Base-by-base conservation (phyloP, 495 filamentous ascomycete species). In the Hypoxylon lenormandii region DNA sequence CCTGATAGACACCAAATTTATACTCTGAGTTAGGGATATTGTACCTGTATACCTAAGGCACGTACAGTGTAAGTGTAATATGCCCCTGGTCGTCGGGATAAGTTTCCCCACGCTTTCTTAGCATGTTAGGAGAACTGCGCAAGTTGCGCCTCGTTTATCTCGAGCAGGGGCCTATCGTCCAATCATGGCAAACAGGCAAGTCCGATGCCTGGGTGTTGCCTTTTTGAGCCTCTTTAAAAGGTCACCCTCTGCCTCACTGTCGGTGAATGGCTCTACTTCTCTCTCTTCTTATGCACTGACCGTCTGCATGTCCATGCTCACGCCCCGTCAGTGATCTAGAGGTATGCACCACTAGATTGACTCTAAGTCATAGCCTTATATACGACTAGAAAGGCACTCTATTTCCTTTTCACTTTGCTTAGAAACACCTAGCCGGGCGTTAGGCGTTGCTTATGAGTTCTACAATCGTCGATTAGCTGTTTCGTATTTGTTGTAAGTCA, bases 111-210 rank as follows among this genome's bases (percentile, higher is more conserved):
- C 54, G 60, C 60, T 22, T 19, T 19, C 10, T 33, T 33, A 33
- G 30, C 30, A 4, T 33, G 10, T 57, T 16, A 62, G 59, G 47
- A 51, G 58, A 58, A 54, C 54, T 59, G 52, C 53, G 58, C 59
- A 51, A 64, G 55, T 46, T 64, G 67, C 60, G 28, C 60, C 65
- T 48, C 54, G 64, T 60, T 46, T 4, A 30, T 53, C 65, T 51
- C 23, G 33, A 28, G 38, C 59, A 64, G 59, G 58, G 65, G 36
- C 52, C 3, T 40, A 22, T 12, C 33, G 23, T 33, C 68, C 68
- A 70, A 70, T 66, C 60, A 62, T 52, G 62, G 57, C 52, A 58
- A 62, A 33, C 40, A 70, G 46, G 61, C 56, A 51, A 70, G 26
- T 65, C 56, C 67, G 56, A 23, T 21, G 42, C 8, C 46, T 53